A percentile compares a stretch with the other conserved stretches of the same genome.
These are phyloP conservation scores for Anthoceros angustus DNA, from an alignment of 225 moss, liverwort and hornwort genomes.

Conservation along the genomic window DNA sequence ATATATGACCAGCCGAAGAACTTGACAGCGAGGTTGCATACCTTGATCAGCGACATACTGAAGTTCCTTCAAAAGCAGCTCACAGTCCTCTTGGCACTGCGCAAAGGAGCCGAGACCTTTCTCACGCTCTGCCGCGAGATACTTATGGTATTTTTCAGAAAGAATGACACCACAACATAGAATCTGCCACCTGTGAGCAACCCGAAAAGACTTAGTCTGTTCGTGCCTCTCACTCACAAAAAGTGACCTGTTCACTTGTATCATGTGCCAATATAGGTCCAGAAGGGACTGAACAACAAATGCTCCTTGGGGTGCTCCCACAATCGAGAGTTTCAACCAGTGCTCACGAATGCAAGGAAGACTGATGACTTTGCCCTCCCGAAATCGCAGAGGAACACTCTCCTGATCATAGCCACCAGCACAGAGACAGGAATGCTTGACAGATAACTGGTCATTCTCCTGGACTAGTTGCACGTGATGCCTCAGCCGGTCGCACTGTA, in stretches of 20 bases:
- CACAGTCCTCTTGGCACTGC: neutral
- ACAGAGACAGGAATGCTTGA: neutral
- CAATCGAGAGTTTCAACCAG: neutral
- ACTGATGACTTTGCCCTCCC: constrained; percentile 1
- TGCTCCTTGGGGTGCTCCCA: neutral
- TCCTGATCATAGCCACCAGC: neutral
- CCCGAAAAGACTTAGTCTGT: neutral
- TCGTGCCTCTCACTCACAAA: neutral
- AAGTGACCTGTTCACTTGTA: constrained; percentile 1
- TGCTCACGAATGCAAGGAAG: neutral
- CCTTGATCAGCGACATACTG: neutral
- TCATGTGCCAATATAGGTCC: neutral
- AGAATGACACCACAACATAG: neutral
- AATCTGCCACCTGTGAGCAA: neutral
- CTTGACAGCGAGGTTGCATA: neutral
- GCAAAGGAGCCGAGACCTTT: neutral
- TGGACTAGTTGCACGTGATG: neutral
- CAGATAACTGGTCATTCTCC: neutral
- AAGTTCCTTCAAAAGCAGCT: neutral
- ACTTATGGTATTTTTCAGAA: neutral
- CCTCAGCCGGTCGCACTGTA: neutral
- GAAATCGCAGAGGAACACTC: neutral
- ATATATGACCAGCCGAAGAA: neutral
- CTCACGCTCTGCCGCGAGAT: neutral
- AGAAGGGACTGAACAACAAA: neutral